Percentiles rank a stretch among this genome's conserved stretches.
phyloP scores from a whole-genome alignment of 2,329 filamentous ascomycete species.

The Ophioceras dolichostomum region DNA sequence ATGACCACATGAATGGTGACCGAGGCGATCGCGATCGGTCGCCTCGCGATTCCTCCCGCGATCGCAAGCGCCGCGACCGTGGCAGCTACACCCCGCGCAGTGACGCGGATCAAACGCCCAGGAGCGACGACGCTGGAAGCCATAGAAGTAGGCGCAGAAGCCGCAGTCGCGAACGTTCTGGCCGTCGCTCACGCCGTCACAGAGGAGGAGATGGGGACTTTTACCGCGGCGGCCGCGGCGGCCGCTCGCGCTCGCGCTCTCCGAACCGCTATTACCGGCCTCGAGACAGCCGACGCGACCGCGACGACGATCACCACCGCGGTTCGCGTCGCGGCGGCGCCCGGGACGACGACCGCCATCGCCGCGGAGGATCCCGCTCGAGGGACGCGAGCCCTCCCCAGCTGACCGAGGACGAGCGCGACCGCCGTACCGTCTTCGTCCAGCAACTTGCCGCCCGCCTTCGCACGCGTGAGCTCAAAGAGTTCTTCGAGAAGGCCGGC shows the following conservation, averaged over 20 bases:
- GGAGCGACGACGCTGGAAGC: slow-evolving; percentile 70
- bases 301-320: slow-evolving; percentile 29
- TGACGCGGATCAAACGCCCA: slow-evolving; percentile 51
- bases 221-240: slow-evolving; percentile 49
- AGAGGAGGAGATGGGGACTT: slow-evolving; percentile 61
- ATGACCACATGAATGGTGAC: slow-evolving; percentile 28
- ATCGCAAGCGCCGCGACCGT: slow-evolving; percentile 31
- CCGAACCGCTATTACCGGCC: slow-evolving; percentile 48
- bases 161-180: slow-evolving; percentile 64
- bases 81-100: slow-evolving; percentile 43
- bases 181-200: slow-evolving; percentile 60
- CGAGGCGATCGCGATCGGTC: slow-evolving; percentile 10
- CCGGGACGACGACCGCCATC: slow-evolving; percentile 36
- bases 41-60: slow-evolving; percentile 12
- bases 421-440: slow-evolving; percentile 93
- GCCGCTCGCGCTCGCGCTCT: slow-evolving; percentile 65
- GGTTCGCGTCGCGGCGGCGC: slow-evolving; percentile 23
- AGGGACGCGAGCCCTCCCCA: slow-evolving; percentile 46
- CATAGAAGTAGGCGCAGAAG: slow-evolving; percentile 73
- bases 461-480: slow-evolving; percentile 81
- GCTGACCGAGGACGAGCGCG: slow-evolving; percentile 87
- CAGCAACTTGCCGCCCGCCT: slow-evolving; percentile 94
- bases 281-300: slow-evolving; percentile 30
- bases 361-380: slow-evolving; percentile 17
- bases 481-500: slow-evolving; percentile 92